Base-by-base conservation (phyloP, 768 basidiomycete genomes). In the Nidularia pulvinata region DNA sequence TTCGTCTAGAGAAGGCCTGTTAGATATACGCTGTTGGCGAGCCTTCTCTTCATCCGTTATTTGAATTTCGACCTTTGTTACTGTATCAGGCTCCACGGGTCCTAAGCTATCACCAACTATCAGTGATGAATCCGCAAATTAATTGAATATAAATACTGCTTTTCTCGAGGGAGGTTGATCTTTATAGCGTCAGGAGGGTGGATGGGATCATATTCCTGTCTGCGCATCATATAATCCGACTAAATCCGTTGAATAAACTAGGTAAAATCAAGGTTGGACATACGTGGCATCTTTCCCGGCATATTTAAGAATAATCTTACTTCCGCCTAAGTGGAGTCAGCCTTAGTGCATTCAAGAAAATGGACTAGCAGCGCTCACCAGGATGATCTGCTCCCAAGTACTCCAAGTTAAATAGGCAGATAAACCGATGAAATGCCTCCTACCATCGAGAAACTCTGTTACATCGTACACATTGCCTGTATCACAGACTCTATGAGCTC, bases 221-320 rank as follows among this genome's bases (percentile, higher is more conserved):
- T 89, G 57, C 50, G 16, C 22, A 19, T 11, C 9, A 32, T 10
- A 44, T 43, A 22, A 48, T n/a, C 45, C 48, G 35, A 46, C 7
- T 34, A 14, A 54, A 11, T 49, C 22, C n/a, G 13, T 39, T 19
- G 37, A 55, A 39, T 39, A n/a, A 39, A n/a, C 9, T n/a, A 6
- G 42, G 43, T 30, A 39, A 39, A 33, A n/a, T 10, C 48, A 33
- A 39, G 48, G 13, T n/a, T 48, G 36, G 4, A 67, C 88, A 37
- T 67, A 91, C 85, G 88, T 96, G 34, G 92, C 92, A 65, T 94
- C 94, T 65, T 86, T 89, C 25, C 94, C 94, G 1, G 90, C 93
- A 60, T 94, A 92, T 65, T 91, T 91, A 51, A 95, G 66, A 46
- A 95, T 88, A 60, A 95, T 91, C 63, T 83, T 88, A 63, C 85